Conservation (phyloP, 306 rosid genomes). For the Ormosia semicastrata region DNA sequence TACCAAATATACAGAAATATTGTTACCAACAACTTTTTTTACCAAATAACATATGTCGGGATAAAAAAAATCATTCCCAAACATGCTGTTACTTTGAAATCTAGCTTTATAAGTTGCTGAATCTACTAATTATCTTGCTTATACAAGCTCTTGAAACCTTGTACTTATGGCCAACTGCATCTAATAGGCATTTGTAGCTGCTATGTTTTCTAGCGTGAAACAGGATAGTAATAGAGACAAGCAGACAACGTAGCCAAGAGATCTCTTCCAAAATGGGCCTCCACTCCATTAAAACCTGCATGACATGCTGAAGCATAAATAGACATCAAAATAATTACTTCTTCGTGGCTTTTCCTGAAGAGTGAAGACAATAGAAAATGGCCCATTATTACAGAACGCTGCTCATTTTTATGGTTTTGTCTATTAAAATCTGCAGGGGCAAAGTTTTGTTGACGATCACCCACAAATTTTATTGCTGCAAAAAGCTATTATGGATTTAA, state of each 20-base stretch:
- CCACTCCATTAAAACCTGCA: slow-evolving; percentile 28
- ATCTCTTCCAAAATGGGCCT: background rate
- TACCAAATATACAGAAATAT: too few species aligned
- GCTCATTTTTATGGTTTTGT: background rate
- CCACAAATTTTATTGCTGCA: too few species aligned
- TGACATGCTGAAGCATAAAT: slow-evolving; percentile 3
- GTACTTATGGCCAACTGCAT: background rate
- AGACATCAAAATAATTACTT: slow-evolving; percentile 8
- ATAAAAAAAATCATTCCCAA: too few species aligned
- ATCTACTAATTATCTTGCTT: background rate
- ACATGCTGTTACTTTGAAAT: too few species aligned
- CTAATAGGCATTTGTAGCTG: background rate
- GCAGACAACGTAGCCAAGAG: background rate
- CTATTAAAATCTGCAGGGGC: slow-evolving; percentile 16
- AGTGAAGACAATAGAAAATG: slow-evolving; percentile 27
- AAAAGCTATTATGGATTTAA: background rate
- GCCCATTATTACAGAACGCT: slow-evolving; percentile 16
- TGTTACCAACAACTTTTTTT: too few species aligned
- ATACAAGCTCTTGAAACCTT: background rate
- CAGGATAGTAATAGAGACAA: background rate
- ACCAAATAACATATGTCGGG: too few species aligned
- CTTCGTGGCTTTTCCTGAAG: background rate
- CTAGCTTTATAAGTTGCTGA: background rate
- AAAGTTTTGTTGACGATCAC: background rate
- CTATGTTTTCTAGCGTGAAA: background rate